These are phyloP conservation scores for Colletotrichum graminicola DNA, from an alignment of 2,329 filamentous ascomycete species.

Conservation along the genomic window DNA sequence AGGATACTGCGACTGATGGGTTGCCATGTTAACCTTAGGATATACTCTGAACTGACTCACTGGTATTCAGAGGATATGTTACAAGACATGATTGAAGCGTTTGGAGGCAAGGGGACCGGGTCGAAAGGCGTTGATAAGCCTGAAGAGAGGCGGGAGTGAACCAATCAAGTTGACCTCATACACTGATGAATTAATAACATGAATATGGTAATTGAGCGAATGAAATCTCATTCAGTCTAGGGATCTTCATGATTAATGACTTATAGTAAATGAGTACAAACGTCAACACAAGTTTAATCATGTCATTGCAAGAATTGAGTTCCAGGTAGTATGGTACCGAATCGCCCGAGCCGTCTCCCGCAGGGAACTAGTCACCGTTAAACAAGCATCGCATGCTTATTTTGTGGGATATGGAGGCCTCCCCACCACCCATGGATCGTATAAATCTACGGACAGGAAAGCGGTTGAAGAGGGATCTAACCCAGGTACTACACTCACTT, in stretches of 20 bases:
- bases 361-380: neutral
- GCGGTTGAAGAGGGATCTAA: neutral
- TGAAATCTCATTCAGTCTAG: neutral
- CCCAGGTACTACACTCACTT: neutral
- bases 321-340: too few species aligned
- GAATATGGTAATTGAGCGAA: neutral
- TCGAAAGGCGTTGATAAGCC: too few species aligned
- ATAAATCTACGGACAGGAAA: neutral
- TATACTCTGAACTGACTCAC: constrained; percentile 58
- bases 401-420: neutral
- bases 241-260: rapidly evolving
- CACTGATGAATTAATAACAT: neutral
- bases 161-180: neutral
- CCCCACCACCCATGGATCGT: neutral
- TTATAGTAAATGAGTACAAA: neutral
- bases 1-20: constrained; percentile 52
- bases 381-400: neutral
- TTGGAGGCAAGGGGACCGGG: constrained; percentile 31
- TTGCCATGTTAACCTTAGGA: constrained; percentile 51
- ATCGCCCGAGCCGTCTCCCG: neutral
- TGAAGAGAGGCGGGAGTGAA: neutral
- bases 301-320: neutral
- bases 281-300: neutral
- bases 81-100: constrained; percentile 52
- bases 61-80: constrained; percentile 60